These are phyloP conservation scores for Mortierella sp. DNA, from an alignment of 371 early-diverging fungal genomes.

Conservation along the genomic window DNA sequence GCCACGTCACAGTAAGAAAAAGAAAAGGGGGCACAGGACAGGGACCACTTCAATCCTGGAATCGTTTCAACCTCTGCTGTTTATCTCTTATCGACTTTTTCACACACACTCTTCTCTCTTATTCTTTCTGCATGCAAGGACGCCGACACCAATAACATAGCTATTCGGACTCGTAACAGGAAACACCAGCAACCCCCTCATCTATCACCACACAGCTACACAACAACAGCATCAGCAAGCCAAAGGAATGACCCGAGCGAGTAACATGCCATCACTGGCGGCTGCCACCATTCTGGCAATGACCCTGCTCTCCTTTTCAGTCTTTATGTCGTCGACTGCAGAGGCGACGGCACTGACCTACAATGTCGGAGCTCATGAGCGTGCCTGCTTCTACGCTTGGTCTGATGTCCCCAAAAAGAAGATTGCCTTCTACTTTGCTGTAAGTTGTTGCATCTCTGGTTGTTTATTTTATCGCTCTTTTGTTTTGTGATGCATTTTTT, in stretches of 20 bases:
- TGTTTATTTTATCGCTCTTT: background rate
- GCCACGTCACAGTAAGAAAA: background rate
- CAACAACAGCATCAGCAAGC: background rate
- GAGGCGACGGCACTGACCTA: constrained; percentile 83
- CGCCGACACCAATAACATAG: background rate
- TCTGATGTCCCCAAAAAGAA: constrained; percentile 83
- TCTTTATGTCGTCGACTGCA: background rate
- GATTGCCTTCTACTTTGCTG: constrained; percentile 97
- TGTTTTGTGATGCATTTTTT: background rate
- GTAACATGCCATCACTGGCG: background rate
- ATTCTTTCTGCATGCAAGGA: background rate
- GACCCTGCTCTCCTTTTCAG: background rate
- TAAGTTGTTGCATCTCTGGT: constrained; percentile 61
- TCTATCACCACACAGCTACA: background rate
- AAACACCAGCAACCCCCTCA: background rate
- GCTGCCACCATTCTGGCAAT: background rate
- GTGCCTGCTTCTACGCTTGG: constrained; percentile 80
- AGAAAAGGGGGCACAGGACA: background rate
- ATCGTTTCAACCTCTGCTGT: background rate
- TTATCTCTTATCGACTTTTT: background rate
- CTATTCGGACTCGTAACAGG: background rate
- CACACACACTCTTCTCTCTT: background rate
- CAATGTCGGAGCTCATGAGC: constrained; percentile 86
- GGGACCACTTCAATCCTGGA: background rate
- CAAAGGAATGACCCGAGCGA: background rate